phyloP scores from a whole-genome alignment of 1,284 basidiomycete genomes.

The Ustilago shanxiensis region DNA sequence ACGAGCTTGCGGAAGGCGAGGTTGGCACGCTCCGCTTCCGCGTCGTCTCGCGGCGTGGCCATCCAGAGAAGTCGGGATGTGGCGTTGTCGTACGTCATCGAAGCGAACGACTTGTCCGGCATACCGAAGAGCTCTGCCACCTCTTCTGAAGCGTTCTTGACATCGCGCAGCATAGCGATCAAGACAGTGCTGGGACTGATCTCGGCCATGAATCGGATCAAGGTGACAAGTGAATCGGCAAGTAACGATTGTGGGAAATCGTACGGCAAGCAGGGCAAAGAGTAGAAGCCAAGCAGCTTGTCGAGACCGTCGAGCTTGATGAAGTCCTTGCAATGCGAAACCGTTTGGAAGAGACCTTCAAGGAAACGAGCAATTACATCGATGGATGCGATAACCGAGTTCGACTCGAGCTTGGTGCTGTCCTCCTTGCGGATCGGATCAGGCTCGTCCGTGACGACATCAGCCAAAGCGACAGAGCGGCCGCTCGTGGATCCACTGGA shows the following conservation, averaged over 20 bases:
- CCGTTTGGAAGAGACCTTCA: constrained; percentile 91
- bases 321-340: constrained; percentile 89
- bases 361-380: constrained; percentile 72
- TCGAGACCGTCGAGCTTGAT: constrained; percentile 83
- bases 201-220: constrained; percentile 89
- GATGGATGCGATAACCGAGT: constrained; percentile 60
- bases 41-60: constrained; percentile 46
- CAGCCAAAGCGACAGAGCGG: constrained; percentile 51
- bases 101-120: constrained; percentile 32
- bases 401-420: constrained; percentile 47
- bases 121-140: constrained; percentile 79
- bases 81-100: constrained; percentile 39
- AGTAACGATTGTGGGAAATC: constrained; percentile 86
- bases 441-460: constrained; percentile 56
- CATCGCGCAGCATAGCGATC: constrained; percentile 79
- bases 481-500: constrained; percentile 8
- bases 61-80: constrained; percentile 46
- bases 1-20: constrained; percentile 81
- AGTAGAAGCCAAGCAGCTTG: constrained; percentile 81
- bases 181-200: constrained; percentile 84
- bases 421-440: constrained; percentile 58
- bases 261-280: constrained; percentile 87
- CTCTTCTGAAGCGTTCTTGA: constrained; percentile 79
- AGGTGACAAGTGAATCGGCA: constrained; percentile 85
- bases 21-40: constrained; percentile 75